Base-by-base conservation (phyloP, 495 filamentous ascomycete genomes). In the Aspergillus campestris region DNA sequence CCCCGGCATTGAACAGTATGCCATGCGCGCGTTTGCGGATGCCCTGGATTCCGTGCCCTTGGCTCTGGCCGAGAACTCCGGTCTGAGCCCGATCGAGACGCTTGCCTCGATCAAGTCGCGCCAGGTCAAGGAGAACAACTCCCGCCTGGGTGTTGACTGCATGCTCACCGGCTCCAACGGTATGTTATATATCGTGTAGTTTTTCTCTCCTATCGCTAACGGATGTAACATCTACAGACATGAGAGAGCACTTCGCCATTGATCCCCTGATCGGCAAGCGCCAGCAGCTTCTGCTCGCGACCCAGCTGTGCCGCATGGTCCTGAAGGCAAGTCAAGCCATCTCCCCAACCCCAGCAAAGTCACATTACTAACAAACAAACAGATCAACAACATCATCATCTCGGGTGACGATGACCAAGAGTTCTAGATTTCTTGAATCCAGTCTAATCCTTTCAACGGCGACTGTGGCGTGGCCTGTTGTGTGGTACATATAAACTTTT, bases 261-360 rank as follows among this genome's bases (percentile, higher is more conserved):
- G 92, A 99, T 57, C 92, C 92, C 28, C 71, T 99, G 47, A 97
- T 99, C 59, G 89, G 90, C 48, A 99, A 99, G 77, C 80, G 88
- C 60, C 89, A 95, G 72, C 92, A 99, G 69, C 77, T 99, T 47
- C 75, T 95, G 64, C 77, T 99, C 42, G 92, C 92, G 11, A 97
- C 92, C 13, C 92, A 99, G 71, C 78, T 99, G 27, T 97, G 94
- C 73, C 83, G 92, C 45, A 99, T 99, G 92, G 92, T 99, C 52
- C 79, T 99, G 46, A 99, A 99, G 81, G 85, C 92, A 63, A 78
- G 86, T 42, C 40, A 30, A 28, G 34, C 13, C 1, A 6, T n/a
- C 38, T 40, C 11, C 33, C 18, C 33, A n/a, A 12, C 40, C 10
- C 7, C 9, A 13, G 9, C 10, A 40, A 14, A 28, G 15, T 14